Base-by-base conservation (phyloP, 176 grass and related monocot species). In the Ensete glaucum region DNA sequence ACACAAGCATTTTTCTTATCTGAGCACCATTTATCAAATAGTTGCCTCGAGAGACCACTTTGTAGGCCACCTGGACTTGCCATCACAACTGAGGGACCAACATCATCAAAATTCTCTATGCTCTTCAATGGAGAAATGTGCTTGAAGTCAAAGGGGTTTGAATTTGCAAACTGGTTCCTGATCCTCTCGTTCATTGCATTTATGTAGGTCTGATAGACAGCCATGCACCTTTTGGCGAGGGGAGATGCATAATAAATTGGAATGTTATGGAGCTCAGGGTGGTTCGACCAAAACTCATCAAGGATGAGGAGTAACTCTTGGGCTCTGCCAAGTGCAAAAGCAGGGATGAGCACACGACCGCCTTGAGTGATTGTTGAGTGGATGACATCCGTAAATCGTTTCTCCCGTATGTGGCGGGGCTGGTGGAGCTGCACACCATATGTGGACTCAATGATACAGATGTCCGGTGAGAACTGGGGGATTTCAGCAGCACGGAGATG, bases 151-250 rank as follows among this genome's bases (percentile, higher is more conserved):
- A 97, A 97, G 13, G 94, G 94, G 29, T 97, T 97, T 11, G 94
- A 86, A 50, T 91, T 91, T 19, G 88, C 90, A 87, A 91, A 93
- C 55, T 97, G 94, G 56, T 89, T 93, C 49, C 86, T 73, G n/a
- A 97, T 97, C 78, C 94, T 91, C 70, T 97, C 90, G 71, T 97
- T 97, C 94, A 97, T 97, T 56, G 94, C 79, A 55, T 93, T 97
- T 74, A 97, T 97, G 79, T 97, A 97, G 21, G 94, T 97, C 84
- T 97, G 90, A 53, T 97, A 97, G 1, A 97, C 94, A 80, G 90
- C 85, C 94, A 97, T 93, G 65, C 94, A 97, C 54, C 86, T 90
- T 80, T 97, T 97, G 11, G 94, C 94, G 56, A 97, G 88, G 68
- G 94, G 93, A 27, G 90, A 93, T 7, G 94, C 94, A 69, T 97